Conservation (phyloP, 2,329 filamentous ascomycete genomes). For the Cladophialophora yegresii region DNA sequence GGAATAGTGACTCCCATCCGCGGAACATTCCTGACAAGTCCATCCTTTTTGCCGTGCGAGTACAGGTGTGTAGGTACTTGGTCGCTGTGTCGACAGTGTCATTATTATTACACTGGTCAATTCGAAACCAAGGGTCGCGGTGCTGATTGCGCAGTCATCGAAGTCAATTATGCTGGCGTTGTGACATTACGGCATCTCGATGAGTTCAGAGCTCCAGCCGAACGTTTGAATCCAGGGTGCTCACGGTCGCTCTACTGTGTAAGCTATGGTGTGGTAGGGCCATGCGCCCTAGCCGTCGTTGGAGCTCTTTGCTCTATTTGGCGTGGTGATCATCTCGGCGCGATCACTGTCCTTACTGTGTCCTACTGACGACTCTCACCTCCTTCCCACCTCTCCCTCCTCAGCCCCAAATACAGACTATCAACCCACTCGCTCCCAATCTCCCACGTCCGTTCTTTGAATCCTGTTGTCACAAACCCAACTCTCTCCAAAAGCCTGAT, state of each 20-base stretch:
- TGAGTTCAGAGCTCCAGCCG: background rate
- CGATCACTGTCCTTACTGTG: background rate
- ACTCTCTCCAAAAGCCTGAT: slow-evolving; percentile 24
- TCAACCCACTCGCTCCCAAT: slow-evolving; percentile 30
- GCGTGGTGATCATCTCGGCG: background rate
- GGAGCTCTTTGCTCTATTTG: too few relatives aligned
- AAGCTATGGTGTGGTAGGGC: background rate
- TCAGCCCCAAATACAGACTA: slow-evolving; percentile 26
- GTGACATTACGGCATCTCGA: background rate
- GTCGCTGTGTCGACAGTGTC: background rate
- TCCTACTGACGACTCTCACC: too few relatives aligned
- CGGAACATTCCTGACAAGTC: background rate
- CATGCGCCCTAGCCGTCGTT: background rate
- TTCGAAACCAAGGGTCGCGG: background rate
- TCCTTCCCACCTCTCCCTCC: slow-evolving; percentile 22
- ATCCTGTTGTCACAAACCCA: slow-evolving; percentile 25
- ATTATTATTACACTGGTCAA: background rate
- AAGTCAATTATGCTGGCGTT: background rate
- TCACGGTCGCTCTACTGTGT: background rate
- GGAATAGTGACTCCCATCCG: background rate
- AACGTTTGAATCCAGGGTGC: background rate
- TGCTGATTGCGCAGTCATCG: background rate
- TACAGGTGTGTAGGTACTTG: background rate
- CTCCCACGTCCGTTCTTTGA: slow-evolving; percentile 23
- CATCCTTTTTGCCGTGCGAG: background rate